Evolutionary conservation across 768 basidiomycete species (phyloP).

Genomic region (Suillus lakei): DNA sequence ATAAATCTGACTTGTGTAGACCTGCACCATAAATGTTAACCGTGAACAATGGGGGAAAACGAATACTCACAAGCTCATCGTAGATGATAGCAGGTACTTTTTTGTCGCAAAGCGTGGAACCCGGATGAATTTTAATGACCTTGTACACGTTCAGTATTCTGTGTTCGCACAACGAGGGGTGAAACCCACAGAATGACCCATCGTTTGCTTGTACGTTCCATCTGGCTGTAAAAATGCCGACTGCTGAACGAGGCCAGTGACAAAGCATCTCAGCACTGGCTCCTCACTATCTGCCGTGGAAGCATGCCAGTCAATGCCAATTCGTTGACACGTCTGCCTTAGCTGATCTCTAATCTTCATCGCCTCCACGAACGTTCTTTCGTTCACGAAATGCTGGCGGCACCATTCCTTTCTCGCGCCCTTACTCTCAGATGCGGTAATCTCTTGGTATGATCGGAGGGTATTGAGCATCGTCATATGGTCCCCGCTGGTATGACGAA

Average conservation of each 20-base stretch:
- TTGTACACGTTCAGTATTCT: slow-evolving; percentile 21
- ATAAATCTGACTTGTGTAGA: slow-evolving; percentile 84
- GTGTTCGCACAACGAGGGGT: slow-evolving; percentile 6
- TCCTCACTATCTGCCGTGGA: slow-evolving; percentile 70
- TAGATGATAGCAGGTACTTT: slow-evolving; percentile 89
- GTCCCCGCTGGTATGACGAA: slow-evolving; percentile 85
- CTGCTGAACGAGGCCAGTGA: slow-evolving; percentile 80
- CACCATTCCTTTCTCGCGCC: slow-evolving; percentile 76
- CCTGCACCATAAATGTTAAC: slow-evolving; percentile 41
- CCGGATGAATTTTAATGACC: slow-evolving; percentile 91
- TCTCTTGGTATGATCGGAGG: slow-evolving; percentile 79
- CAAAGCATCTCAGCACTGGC: slow-evolving; percentile 70
- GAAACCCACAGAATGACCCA: slow-evolving; percentile 66
- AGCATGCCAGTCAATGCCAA: slow-evolving; percentile 60
- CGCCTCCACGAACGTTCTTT: slow-evolving; percentile 80
- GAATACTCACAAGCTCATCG: slow-evolving; percentile 80
- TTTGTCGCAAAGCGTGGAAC: slow-evolving; percentile 80
- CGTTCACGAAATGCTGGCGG: slow-evolving; percentile 79
- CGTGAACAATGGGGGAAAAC: neutral
- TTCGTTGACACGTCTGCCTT: slow-evolving; percentile 60
- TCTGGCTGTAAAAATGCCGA: slow-evolving; percentile 85
- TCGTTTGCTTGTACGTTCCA: slow-evolving; percentile 83
- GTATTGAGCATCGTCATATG: slow-evolving; percentile 90
- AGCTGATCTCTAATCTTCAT: slow-evolving; percentile 83
- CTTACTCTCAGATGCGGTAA: slow-evolving; percentile 53